phyloP scores from a whole-genome alignment of 2,329 filamentous ascomycete genomes.

The Bipolaris victoriae region DNA sequence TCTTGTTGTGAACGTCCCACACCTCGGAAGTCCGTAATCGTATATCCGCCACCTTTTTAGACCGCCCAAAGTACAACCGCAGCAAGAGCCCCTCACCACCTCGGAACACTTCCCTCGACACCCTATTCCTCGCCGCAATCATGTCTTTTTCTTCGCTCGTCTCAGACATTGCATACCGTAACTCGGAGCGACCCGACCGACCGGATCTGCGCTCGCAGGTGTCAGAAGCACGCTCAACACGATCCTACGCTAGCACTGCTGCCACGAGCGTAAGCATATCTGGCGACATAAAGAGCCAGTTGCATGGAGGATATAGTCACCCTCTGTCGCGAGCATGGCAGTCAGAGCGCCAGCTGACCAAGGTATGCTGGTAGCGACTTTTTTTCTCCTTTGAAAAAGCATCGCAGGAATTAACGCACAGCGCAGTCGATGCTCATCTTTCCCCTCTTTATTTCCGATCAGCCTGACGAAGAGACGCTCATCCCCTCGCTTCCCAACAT shows the following conservation, averaged over 20 bases:
- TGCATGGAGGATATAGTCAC: constrained; percentile 60
- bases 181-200: constrained; percentile 44
- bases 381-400: neutral
- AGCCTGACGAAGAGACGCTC: constrained; percentile 86
- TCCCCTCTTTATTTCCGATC: constrained; percentile 93
- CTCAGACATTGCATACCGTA: constrained; percentile 58
- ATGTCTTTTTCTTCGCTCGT: constrained; percentile 62
- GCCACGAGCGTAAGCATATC: constrained; percentile 60
- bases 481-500: constrained; percentile 93
- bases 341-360: constrained; percentile 60
- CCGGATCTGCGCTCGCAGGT: constrained; percentile 54
- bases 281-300: constrained; percentile 59
- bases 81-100: constrained; percentile 1
- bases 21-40: constrained; percentile 14
- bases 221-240: constrained; percentile 55
- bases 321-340: constrained; percentile 60
- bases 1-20: constrained; percentile 9
- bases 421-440: constrained; percentile 95
- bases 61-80: constrained; percentile 3
- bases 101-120: constrained; percentile 1
- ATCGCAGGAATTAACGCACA: constrained; percentile 24
- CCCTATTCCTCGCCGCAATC: constrained; percentile 7
- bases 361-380: constrained; percentile 40
- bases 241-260: constrained; percentile 59
- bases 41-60: constrained; percentile 18